A percentile compares a stretch with the other conserved stretches of the same genome.
These are phyloP conservation scores for Neofusicoccum parvum DNA, from an alignment of 2,329 filamentous ascomycete genomes.

Conservation along the genomic window DNA sequence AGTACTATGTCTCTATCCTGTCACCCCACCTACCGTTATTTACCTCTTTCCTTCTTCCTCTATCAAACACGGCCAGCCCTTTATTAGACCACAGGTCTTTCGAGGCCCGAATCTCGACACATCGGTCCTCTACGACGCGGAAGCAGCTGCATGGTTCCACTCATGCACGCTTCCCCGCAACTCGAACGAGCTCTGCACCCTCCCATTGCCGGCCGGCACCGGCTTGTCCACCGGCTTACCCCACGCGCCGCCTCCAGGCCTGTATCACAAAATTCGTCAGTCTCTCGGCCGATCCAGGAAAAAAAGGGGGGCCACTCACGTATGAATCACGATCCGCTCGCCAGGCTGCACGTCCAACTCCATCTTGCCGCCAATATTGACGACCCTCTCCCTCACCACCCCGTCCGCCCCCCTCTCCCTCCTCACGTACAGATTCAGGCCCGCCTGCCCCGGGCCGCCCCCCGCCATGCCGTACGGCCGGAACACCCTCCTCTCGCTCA, in stretches of 20 bases:
- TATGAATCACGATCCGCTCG: conserved; percentile 26
- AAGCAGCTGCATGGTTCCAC: too few relatives aligned
- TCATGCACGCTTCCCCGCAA: too few relatives aligned
- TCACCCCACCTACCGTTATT: too few relatives aligned
- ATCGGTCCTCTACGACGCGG: too few relatives aligned
- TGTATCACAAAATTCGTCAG: neutral
- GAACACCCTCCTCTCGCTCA: conserved; percentile 41
- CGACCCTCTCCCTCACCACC: conserved; percentile 27
- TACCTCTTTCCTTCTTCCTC: too few relatives aligned
- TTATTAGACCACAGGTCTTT: too few relatives aligned
- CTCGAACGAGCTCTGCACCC: too few relatives aligned
- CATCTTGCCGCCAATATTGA: conserved; percentile 38
- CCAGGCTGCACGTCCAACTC: conserved; percentile 36
- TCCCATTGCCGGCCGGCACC: neutral
- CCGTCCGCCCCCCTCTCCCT: conserved; percentile 32
- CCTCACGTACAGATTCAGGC: conserved; percentile 21
- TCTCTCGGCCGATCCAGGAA: neutral
- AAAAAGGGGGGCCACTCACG: neutral
- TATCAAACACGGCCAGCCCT: too few relatives aligned
- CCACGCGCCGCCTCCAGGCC: conserved; percentile 11
- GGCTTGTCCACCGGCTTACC: neutral
- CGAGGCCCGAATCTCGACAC: too few relatives aligned
- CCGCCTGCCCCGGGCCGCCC: conserved; percentile 31
- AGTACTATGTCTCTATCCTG: too few relatives aligned
- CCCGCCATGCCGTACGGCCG: conserved; percentile 40